Evolutionary conservation across 23 red algal genomes (phyloP), one percentile per base, ranked within the genome.

Genomic region (Cyanidiococcus yangmingshanensis): DNA sequence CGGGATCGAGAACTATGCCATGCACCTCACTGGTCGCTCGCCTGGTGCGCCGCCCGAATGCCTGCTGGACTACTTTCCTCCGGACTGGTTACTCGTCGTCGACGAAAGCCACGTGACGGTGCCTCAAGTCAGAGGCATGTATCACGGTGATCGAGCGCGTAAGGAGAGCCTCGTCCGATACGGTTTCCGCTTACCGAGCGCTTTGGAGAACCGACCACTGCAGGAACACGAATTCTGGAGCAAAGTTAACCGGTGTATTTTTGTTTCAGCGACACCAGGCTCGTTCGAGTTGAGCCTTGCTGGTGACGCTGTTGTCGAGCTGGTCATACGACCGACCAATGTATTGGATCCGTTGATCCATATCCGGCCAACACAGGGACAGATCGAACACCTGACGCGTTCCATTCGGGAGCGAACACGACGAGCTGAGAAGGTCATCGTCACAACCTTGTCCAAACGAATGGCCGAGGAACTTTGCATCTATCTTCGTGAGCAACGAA

Each of bases 261-360:
- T 95, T 74, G 90, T 95, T 26, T 88, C 90, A 18, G 90, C 90
- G 31, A 95, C 90, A 37, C 90, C 90, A 18, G 86, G 90, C n/a
- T 12, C 57, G 15, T 80, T 90, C 59, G 88, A 90, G 54, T 77
- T 85, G 27, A 31, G 85, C 57, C 74, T 40, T 21, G 85, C 82
- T 38, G 33, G 36, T 1, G 18, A 51, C 15, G 82, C 79, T 1
- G 37, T 92, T 1, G 59, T 84, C 33, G 85, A 95, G 67, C 74
- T 76, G 74, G 71, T 85, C 12, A 95, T 88, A 67, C 85, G 90
- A 21, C 90, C 90, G 32, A 88, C 90, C 37, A 76, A 81, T 37
- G 77, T 95, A 21, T 37, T 95, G 17, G 90, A 95, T 75, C 90
- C 90, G 41, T 63, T 59, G 0, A 79, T 95, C 31, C 79, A 88